Conservation (phyloP, 345 rosid genomes). For the Eucalyptus leucophloia region DNA sequence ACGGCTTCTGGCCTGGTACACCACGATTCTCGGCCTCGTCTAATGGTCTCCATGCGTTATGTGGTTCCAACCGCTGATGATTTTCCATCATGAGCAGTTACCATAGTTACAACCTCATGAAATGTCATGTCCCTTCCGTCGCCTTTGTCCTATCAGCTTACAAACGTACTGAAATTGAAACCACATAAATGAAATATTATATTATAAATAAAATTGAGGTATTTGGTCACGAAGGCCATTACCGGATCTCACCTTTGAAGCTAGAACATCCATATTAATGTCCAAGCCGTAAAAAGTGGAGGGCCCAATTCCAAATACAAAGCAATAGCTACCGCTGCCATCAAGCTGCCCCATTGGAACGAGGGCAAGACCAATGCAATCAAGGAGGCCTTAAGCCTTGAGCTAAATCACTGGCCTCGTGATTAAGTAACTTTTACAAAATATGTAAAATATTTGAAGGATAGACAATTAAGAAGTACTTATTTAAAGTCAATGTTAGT, state of each 20-base stretch:
- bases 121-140: not conserved
- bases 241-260: not conserved
- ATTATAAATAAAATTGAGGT: not conserved
- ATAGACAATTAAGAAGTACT: not conserved
- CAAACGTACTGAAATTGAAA: not conserved
- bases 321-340: not conserved
- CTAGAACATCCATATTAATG: not conserved
- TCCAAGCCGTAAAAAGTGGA: not conserved
- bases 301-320: not conserved
- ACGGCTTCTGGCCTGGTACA: not conserved
- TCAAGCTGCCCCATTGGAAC: not conserved
- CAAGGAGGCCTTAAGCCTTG: not conserved
- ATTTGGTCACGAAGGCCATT: not conserved
- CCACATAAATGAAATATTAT: not conserved
- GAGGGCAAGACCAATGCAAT: not conserved
- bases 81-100: not conserved
- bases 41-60: not conserved
- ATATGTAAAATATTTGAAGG: not conserved
- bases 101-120: not conserved
- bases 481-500: not conserved
- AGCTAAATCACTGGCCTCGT: not conserved
- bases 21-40: not conserved
- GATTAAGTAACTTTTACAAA: not conserved
- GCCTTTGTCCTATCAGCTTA: not conserved
- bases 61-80: not conserved